Evolutionary conservation across 139 green algal species (phyloP), one percentile per base, ranked within the genome.

Genomic region (Chlamydomonas eustigma): DNA sequence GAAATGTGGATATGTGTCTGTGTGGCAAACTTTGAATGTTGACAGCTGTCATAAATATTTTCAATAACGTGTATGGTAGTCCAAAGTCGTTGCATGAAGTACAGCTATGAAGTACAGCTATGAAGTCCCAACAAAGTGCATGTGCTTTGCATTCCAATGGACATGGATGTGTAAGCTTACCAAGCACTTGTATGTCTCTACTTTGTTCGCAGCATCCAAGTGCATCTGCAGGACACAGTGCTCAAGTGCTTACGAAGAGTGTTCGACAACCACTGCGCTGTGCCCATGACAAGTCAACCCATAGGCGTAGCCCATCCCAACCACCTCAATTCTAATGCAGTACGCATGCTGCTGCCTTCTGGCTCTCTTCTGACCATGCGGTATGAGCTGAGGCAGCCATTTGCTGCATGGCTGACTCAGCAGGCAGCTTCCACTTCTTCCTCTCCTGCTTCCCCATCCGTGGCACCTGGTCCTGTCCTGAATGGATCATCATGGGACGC

Each of bases 311-410:
- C 44, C 12, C 44, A 58, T 18, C 12, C 12, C 12, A 12, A 28
- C 12, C 44, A 58, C 12, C 44, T 58, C 12, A 12, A 12, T 18
- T 28, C 12, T 18, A n/a, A n/a, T n/a, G 18, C 44, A 18, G 44
- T 58, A 18, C 18, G 44, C 44, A 28, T 18, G 12, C 44, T 58
- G 44, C 44, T 58, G 44, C 44, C 44, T 12, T 58, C 44, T 58
- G 44, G 44, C 12, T 58, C 44, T 18, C 18, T 58, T 12, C 12
- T 58, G 44, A 18, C 44, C 44, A 58, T 58, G 44, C 44, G 44
- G 44, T 83, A 89, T 69, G 89, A 96, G 65, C 69, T 93, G 72
- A 80, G 90, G 38, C 65, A 70, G 34, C 84, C 89, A 35, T 93
- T 94, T 77, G 89, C 81, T 6, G 70, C 75, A 31, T 95, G 90